Conservation (phyloP, 108 stramenopile species). For the Ochromonas danica region DNA sequence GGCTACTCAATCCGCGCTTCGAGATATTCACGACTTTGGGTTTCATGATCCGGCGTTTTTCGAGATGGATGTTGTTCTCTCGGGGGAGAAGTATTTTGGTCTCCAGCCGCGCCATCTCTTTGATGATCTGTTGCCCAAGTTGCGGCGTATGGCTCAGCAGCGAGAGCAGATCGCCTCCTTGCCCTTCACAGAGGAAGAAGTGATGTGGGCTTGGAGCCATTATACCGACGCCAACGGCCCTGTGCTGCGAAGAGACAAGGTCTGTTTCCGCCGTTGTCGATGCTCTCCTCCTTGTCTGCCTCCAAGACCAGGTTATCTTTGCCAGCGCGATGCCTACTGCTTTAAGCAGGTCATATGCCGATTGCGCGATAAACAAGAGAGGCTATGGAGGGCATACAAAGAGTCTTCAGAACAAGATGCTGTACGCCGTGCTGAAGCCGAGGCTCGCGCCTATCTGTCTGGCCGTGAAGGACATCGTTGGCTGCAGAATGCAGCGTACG, state of each 20-base stretch:
- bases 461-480: slow-evolving; percentile 2
- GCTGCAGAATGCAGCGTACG: background rate
- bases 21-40: background rate
- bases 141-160: no score
- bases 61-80: no score
- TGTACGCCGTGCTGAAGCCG: slow-evolving; percentile 10
- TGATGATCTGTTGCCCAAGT: no score
- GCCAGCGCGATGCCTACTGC: background rate
- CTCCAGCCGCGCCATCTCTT: no score
- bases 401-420: background rate
- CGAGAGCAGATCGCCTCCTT: no score
- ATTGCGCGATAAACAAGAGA: slow-evolving; percentile 21
- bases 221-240: slow-evolving; percentile 10
- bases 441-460: background rate
- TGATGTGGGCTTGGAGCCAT: slow-evolving; percentile 24
- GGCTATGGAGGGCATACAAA: slow-evolving; percentile 11
- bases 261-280: slow-evolving; percentile 20
- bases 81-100: no score
- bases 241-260: background rate
- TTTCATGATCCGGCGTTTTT: slow-evolving; percentile 10
- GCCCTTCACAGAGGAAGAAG: slow-evolving; percentile 26
- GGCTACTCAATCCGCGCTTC: background rate
- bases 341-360: background rate
- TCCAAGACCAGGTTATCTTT: slow-evolving; percentile 9
- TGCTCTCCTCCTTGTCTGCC: slow-evolving; percentile 26